Base-by-base conservation (phyloP, 2,329 filamentous ascomycete genomes). In the Cercospora sojina region DNA sequence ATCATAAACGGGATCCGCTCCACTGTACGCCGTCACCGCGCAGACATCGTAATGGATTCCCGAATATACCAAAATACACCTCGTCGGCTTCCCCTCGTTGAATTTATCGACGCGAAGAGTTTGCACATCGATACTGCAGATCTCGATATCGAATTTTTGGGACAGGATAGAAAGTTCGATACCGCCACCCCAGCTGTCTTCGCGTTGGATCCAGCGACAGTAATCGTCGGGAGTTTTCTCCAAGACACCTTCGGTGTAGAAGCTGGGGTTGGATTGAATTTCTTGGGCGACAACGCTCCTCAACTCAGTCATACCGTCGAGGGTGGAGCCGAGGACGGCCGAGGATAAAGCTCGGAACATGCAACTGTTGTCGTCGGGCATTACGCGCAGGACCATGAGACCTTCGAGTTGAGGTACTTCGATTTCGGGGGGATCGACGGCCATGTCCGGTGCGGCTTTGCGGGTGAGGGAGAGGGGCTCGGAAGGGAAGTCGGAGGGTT, bases 361-460 rank as follows among this genome's bases (percentile, higher is more conserved):
- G 80, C 94, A 98, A 66, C 89, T 92, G 79, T 97, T 97, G 79
- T 98, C 94, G 75, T 97, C 94, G 4, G 93, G 92, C 94, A 98
- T 97, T 59, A 98, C 91, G 13, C 94, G 90, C 18, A 97, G 85
- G 8, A 96, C 90, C 18, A 86, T 78, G 1, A 83, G 85, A 56
- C 86, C 86, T 32, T 80, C 80, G 58, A 86, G 84, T 29, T 83
- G 80, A 6, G 86, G 83, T 0, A 89, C 81, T 0, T 83, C 80
- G 1, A 90, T 78, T 72, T 89, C 87, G 0, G 88, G 88, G 1
- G 87, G 86, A 69, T 90, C 87, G 55, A 83, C 81, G 47, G 85
- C 81, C 25, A 80, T 71, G 5, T 80, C 75, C 31, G 77, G 68
- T 65, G 82, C 84, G 51, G 81, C 77, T 41, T 82, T 77, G 1